phyloP scores from a whole-genome alignment of 192 early-diverging fungal genomes.

The Gaertneriomyces semiglobifer region DNA sequence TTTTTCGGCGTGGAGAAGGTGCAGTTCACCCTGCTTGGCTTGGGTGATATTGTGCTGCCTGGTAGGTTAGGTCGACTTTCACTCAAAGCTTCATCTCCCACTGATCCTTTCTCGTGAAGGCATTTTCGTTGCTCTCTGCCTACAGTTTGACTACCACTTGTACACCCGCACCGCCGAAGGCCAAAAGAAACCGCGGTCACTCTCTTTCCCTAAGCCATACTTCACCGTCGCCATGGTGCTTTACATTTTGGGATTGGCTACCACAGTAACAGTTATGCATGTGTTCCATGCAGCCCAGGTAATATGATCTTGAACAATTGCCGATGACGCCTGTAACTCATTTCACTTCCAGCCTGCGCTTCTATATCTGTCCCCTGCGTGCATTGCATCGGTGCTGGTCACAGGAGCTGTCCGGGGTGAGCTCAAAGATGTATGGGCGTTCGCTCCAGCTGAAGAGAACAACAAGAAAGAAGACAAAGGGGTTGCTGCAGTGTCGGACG shows the following conservation, averaged over 20 bases:
- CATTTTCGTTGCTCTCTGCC: slow-evolving; percentile 86
- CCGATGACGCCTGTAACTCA: not conserved
- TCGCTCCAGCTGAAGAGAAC: slow-evolving; percentile 14
- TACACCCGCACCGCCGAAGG: slow-evolving; percentile 58
- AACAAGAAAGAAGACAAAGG: not conserved
- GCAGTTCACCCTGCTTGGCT: slow-evolving; percentile 85
- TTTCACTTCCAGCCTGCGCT: slow-evolving; percentile 68
- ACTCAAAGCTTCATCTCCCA: too few species aligned
- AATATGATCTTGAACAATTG: not conserved
- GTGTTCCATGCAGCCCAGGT: slow-evolving; percentile 91
- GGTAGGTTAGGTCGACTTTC: slow-evolving; percentile 44
- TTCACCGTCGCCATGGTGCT: slow-evolving; percentile 77
- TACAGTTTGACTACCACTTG: slow-evolving; percentile 82
- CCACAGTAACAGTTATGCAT: slow-evolving; percentile 93
- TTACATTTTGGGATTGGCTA: slow-evolving; percentile 79
- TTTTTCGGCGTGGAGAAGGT: slow-evolving; percentile 42
- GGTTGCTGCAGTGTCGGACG: too few species aligned
- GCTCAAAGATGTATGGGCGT: slow-evolving; percentile 38
- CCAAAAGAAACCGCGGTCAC: slow-evolving; percentile 49
- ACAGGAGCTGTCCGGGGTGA: slow-evolving; percentile 42
- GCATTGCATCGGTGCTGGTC: slow-evolving; percentile 77
- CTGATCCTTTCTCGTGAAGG: slow-evolving; percentile 34
- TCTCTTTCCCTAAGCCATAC: slow-evolving; percentile 79
- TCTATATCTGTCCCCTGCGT: slow-evolving; percentile 94
- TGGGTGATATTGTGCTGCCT: slow-evolving; percentile 97